These are phyloP conservation scores for Chamaecrista fasciculata DNA, from an alignment of 306 rosid genomes.

Conservation along the genomic window DNA sequence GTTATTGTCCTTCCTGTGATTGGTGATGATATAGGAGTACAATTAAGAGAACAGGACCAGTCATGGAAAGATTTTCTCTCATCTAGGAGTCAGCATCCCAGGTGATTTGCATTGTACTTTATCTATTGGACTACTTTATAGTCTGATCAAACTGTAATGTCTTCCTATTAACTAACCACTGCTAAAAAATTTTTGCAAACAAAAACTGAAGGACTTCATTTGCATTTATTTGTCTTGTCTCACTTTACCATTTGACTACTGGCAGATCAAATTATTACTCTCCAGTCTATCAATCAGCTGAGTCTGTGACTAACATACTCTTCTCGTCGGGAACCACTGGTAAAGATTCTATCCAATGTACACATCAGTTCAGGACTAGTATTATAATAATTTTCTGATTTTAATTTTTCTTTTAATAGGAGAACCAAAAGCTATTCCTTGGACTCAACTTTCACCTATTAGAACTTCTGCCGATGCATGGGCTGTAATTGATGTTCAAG, in stretches of 20 bases:
- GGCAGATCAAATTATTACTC: constrained; percentile 58
- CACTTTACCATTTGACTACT: constrained; percentile 26
- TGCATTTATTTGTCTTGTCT: constrained; percentile 20
- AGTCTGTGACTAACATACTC: constrained; percentile 71
- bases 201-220: constrained; percentile 2
- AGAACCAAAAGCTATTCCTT: constrained; percentile 94
- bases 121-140: background rate
- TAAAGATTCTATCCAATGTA: constrained; percentile 28
- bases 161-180: background rate
- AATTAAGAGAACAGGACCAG: constrained; percentile 58
- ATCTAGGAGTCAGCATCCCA: constrained; percentile 27
- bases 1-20: constrained; percentile 74
- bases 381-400: constrained; percentile 24
- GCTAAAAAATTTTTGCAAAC: background rate
- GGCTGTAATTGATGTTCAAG: constrained; percentile 59
- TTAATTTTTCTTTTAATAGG: constrained; percentile 44
- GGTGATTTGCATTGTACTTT: constrained; percentile 41
- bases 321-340: constrained; percentile 99
- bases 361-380: background rate
- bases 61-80: constrained; percentile 79
- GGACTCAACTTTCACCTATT: constrained; percentile 90
- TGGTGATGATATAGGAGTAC: constrained; percentile 52
- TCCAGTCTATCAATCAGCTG: constrained; percentile 61
- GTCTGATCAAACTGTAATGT: background rate
- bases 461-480: constrained; percentile 75